phyloP scores from a whole-genome alignment of 805 yeast species.

The Kuraishia floccosa region DNA sequence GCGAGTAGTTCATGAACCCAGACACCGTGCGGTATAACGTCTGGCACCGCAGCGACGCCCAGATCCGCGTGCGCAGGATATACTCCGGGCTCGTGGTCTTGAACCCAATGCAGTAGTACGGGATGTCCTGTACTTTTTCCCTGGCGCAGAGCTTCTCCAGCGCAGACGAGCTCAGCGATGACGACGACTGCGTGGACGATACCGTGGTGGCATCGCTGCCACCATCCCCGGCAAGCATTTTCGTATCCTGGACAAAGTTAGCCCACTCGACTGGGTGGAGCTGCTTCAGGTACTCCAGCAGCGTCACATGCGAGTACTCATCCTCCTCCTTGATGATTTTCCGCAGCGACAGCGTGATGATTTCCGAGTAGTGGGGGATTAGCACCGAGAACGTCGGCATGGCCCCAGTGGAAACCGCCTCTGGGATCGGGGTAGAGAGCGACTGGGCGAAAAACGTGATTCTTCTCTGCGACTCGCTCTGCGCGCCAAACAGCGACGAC shows the following conservation, averaged over 20 bases:
- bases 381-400: conserved; percentile 81
- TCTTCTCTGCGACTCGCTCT: conserved; percentile 74
- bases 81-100: conserved; percentile 53
- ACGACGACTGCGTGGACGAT: too few relatives aligned
- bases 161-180: conserved; percentile 6
- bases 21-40: conserved; percentile 73
- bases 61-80: conserved; percentile 61
- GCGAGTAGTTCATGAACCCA: conserved; percentile 71
- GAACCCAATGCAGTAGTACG: conserved; percentile 62
- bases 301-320: conserved; percentile 42
- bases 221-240: conserved; percentile 36
- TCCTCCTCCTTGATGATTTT: conserved; percentile 73
- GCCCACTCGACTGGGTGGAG: conserved; percentile 47
- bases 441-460: conserved; percentile 88
- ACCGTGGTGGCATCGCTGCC: conserved; percentile 4
- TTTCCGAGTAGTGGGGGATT: conserved; percentile 82
- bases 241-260: conserved; percentile 45
- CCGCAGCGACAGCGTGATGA: conserved; percentile 60
- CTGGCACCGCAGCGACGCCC: conserved; percentile 81
- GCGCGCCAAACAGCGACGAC: conserved; percentile 43
- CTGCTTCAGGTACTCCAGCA: conserved; percentile 44
- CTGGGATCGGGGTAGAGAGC: conserved; percentile 75
- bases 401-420: conserved; percentile 47
- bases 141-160: neutral
- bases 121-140: conserved; percentile 34